Conservation (phyloP, 2,329 filamentous ascomycete species). For the Thielaviopsis euricoi region DNA sequence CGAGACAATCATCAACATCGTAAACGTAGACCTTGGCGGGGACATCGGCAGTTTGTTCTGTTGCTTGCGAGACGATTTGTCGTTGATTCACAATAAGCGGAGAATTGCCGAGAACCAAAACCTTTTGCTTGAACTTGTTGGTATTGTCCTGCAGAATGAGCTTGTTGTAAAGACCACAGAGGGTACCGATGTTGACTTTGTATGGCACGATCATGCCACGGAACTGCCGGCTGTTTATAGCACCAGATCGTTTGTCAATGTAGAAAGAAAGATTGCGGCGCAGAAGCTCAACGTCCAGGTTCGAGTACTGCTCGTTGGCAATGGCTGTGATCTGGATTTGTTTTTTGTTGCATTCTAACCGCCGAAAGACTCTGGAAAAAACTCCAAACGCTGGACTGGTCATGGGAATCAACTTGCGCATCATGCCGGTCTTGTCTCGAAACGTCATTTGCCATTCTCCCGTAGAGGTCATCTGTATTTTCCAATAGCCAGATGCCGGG, state of each 20-base stretch:
- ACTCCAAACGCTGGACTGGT: not conserved
- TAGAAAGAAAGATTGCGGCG: conserved; percentile 31
- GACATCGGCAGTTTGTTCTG: not conserved
- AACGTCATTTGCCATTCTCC: conserved; percentile 15
- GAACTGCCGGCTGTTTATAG: conserved; percentile 31
- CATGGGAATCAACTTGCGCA: not conserved
- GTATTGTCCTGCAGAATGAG: conserved; percentile 24
- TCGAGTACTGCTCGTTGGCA: too few relatives aligned
- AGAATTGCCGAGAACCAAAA: conserved; percentile 18
- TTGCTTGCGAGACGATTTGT: not conserved
- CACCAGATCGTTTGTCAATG: conserved; percentile 15
- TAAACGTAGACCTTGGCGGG: conserved; percentile 24
- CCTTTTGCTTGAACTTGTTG: conserved; percentile 17
- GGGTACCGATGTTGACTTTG: conserved; percentile 27
- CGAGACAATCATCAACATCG: conserved; percentile 30
- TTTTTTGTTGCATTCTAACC: not conserved
- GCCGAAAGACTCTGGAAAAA: not conserved
- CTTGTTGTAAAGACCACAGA: conserved; percentile 32
- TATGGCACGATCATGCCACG: conserved; percentile 31
- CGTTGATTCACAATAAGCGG: too few relatives aligned
- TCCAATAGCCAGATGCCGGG: conserved; percentile 14
- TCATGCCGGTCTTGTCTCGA: not conserved
- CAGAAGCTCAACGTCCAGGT: conserved; percentile 28
- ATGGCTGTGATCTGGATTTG: not conserved
- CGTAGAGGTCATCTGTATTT: conserved; percentile 6